phyloP scores from a whole-genome alignment of 257 asterid genomes.

The Cruciata laevipes region DNA sequence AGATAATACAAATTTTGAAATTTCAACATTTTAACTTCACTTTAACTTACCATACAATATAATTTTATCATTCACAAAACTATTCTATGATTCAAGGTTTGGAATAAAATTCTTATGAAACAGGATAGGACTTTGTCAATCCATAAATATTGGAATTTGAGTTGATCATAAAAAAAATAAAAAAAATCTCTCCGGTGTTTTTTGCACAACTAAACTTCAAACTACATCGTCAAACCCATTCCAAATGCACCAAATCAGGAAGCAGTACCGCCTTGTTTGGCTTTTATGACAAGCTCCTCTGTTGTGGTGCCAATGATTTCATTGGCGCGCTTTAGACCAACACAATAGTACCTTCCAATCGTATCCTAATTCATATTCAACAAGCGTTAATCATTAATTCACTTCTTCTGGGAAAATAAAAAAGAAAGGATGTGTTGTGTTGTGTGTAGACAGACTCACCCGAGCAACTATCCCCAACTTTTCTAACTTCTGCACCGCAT shows the following conservation, averaged over 20 bases:
- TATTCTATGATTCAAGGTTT: no score
- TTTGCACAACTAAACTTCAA: neutral
- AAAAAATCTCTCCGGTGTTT: no score
- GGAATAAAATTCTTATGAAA: no score
- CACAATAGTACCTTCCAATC: slow-evolving; percentile 43
- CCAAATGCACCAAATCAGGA: slow-evolving; percentile 18
- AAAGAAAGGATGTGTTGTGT: neutral
- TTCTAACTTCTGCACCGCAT: slow-evolving; percentile 86
- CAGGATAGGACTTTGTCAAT: no score
- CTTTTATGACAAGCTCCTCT: slow-evolving; percentile 89
- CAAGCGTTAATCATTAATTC: neutral
- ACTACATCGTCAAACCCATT: neutral
- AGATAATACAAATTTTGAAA: no score
- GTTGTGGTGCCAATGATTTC: slow-evolving; percentile 95
- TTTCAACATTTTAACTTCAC: no score
- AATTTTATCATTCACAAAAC: no score
- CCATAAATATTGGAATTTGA: no score
- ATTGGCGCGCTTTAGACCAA: slow-evolving; percentile 88
- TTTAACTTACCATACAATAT: no score
- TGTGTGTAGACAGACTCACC: slow-evolving; percentile 72
- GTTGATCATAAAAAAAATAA: no score
- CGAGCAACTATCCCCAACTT: slow-evolving; percentile 77
- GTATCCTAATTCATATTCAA: neutral
- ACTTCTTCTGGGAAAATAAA: neutral
- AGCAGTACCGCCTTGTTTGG: slow-evolving; percentile 47